These are phyloP conservation scores for Penicillium janthinellum DNA, from an alignment of 2,329 filamentous ascomycete species.

Conservation along the genomic window DNA sequence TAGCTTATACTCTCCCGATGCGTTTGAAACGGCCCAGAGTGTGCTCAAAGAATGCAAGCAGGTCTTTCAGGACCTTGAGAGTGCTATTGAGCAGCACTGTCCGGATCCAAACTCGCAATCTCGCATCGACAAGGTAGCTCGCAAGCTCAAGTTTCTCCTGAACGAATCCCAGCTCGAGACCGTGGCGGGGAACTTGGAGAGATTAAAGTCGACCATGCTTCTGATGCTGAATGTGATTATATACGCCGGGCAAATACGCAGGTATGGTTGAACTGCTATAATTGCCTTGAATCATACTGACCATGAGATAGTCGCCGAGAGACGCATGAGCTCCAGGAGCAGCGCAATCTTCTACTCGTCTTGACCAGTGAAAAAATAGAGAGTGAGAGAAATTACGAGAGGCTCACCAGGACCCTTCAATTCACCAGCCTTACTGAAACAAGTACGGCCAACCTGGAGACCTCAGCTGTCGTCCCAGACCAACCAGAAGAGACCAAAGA, in stretches of 20 bases:
- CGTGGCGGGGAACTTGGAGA: slow-evolving; percentile 32
- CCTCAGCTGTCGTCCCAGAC: background rate
- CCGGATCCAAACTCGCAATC: slow-evolving; percentile 14
- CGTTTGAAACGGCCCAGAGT: slow-evolving; percentile 13
- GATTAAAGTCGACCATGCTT: slow-evolving; percentile 34
- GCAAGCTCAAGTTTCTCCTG: background rate
- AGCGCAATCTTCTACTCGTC: slow-evolving; percentile 1
- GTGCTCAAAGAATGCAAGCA: slow-evolving; percentile 28
- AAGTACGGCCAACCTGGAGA: background rate
- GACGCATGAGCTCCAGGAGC: background rate
- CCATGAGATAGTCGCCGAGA: background rate
- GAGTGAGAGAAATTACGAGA: background rate
- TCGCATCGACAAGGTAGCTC: background rate
- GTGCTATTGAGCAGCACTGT: slow-evolving; percentile 25
- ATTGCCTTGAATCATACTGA: background rate
- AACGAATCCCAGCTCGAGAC: slow-evolving; percentile 6
- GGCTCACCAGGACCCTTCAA: background rate
- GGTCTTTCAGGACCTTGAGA: slow-evolving; percentile 26
- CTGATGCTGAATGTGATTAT: slow-evolving; percentile 24
- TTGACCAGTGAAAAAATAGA: background rate
- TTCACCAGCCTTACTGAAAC: background rate
- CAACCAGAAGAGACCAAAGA: background rate
- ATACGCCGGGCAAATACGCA: slow-evolving; percentile 30
- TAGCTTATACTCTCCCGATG: slow-evolving; percentile 20
- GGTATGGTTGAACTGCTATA: background rate